phyloP scores from a whole-genome alignment of 2,329 filamentous ascomycete species.

The Sporothrix luriei region DNA sequence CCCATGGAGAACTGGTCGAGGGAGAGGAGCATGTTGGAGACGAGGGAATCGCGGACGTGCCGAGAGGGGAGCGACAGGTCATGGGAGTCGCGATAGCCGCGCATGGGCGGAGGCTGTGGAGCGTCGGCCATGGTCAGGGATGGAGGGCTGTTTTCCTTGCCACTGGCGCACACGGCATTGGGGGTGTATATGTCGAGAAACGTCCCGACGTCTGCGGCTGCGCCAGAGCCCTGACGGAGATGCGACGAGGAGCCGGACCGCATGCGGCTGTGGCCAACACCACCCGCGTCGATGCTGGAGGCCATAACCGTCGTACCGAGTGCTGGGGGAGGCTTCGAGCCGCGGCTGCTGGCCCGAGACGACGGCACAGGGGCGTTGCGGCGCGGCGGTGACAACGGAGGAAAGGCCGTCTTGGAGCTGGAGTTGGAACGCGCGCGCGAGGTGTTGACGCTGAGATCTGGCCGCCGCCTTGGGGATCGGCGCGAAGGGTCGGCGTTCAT shows the following conservation, averaged over 20 bases:
- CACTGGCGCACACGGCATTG: conserved; percentile 44
- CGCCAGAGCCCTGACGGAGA: neutral
- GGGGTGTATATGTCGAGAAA: conserved; percentile 48
- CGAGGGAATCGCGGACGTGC: conserved; percentile 82
- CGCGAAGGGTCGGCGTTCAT: conserved; percentile 32
- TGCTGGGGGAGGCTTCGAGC: conserved; percentile 28
- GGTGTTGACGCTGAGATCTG: conserved; percentile 46
- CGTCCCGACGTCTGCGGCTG: conserved; percentile 42
- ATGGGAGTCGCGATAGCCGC: conserved; percentile 67
- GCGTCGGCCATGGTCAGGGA: conserved; percentile 36
- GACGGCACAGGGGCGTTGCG: conserved; percentile 37
- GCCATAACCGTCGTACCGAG: conserved; percentile 38
- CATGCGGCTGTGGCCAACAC: conserved; percentile 40
- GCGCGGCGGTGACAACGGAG: conserved; percentile 40
- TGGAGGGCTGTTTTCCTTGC: conserved; percentile 42
- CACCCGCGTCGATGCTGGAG: conserved; percentile 37
- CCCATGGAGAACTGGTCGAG: conserved; percentile 77
- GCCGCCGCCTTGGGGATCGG: conserved; percentile 40
- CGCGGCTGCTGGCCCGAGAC: conserved; percentile 26
- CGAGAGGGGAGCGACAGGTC: conserved; percentile 79
- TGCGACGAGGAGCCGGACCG: conserved; percentile 36
- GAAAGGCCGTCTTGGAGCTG: conserved; percentile 35
- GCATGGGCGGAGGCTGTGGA: conserved; percentile 31
- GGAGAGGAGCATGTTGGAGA: conserved; percentile 93
- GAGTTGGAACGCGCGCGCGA: conserved; percentile 34